These are phyloP conservation scores for Cucumis hystrix DNA, from an alignment of 306 rosid species.

Conservation along the genomic window DNA sequence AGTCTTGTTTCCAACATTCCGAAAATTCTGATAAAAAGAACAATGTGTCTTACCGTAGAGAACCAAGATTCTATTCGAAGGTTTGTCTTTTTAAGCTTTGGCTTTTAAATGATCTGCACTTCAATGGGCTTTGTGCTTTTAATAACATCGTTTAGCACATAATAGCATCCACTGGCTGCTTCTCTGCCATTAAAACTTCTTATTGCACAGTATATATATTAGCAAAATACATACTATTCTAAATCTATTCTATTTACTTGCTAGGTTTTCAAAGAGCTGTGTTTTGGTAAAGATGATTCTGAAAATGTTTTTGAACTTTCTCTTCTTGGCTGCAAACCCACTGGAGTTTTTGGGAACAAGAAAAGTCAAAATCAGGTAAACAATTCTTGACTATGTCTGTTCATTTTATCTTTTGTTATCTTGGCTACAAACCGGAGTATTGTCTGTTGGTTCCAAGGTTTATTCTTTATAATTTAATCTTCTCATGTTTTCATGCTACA, in stretches of 20 bases:
- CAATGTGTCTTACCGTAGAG: slow-evolving; percentile 79
- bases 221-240: background rate
- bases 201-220: background rate
- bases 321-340: slow-evolving; percentile 78
- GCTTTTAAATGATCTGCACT: background rate
- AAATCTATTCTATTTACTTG: background rate
- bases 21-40: slow-evolving; percentile 74
- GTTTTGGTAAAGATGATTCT: slow-evolving; percentile 28
- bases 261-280: slow-evolving; percentile 47
- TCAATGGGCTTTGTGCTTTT: background rate
- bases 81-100: slow-evolving; percentile 13
- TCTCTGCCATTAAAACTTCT: background rate
- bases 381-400: background rate
- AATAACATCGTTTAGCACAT: background rate
- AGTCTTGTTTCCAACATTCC: slow-evolving; percentile 90
- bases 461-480: background rate
- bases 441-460: background rate
- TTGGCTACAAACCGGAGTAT: background rate
- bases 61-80: slow-evolving; percentile 86
- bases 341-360: slow-evolving; percentile 76
- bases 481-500: slow-evolving; percentile 12
- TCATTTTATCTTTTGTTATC: background rate
- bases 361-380: slow-evolving; percentile 84
- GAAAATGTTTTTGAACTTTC: slow-evolving; percentile 69
- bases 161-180: background rate